Evolutionary conservation across 2,329 filamentous ascomycete species (phyloP).

Genomic region (Byssoonygena ceratinophila): DNA sequence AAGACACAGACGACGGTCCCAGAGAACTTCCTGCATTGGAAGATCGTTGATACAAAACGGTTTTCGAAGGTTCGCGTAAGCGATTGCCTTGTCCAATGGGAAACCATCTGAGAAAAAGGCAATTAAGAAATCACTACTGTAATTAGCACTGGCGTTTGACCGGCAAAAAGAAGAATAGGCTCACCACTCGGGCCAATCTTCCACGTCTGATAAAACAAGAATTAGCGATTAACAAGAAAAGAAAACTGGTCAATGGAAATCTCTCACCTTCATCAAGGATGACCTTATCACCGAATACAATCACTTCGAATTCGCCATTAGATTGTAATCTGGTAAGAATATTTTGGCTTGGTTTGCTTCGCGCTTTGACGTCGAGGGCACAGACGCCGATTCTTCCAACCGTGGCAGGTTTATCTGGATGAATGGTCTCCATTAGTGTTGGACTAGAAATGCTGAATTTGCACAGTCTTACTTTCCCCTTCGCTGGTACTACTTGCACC

Average conservation of each 20-base stretch:
- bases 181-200: slow-evolving; percentile 87
- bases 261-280: slow-evolving; percentile 75
- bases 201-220: slow-evolving; percentile 53
- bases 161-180: slow-evolving; percentile 19
- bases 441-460: neutral
- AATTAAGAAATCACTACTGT: slow-evolving; percentile 71
- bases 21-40: slow-evolving; percentile 92
- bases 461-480: slow-evolving; percentile 40
- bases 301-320: slow-evolving; percentile 87
- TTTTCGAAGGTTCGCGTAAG: slow-evolving; percentile 83
- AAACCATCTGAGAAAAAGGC: slow-evolving; percentile 98
- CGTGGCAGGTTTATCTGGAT: slow-evolving; percentile 23
- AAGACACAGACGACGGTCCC: slow-evolving; percentile 86
- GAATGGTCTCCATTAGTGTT: neutral
- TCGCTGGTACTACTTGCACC: slow-evolving; percentile 67
- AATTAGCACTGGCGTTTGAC: neutral
- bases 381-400: slow-evolving; percentile 77
- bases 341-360: slow-evolving; percentile 93
- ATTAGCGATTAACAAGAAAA: slow-evolving; percentile 5
- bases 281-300: slow-evolving; percentile 97
- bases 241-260: neutral
- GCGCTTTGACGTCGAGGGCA: slow-evolving; percentile 86
- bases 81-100: slow-evolving; percentile 90
- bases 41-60: slow-evolving; percentile 97
- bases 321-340: slow-evolving; percentile 87